These are phyloP conservation scores for Fraxinus latifolia DNA, from an alignment of 305 asterid species.

Conservation along the genomic window DNA sequence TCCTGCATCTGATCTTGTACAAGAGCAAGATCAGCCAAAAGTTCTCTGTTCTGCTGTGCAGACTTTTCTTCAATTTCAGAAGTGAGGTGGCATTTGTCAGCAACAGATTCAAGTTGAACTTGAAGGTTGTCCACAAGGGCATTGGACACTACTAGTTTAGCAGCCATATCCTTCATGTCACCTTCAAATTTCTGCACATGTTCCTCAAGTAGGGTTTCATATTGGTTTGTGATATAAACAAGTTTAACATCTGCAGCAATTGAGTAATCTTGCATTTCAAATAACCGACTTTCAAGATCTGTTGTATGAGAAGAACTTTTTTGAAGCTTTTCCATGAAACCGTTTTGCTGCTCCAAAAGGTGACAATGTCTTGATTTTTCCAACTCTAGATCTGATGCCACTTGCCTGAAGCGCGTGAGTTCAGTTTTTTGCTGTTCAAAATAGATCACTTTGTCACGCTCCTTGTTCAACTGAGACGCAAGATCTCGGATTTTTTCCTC, in stretches of 20 bases:
- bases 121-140: constrained; percentile 73
- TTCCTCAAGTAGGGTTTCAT: constrained; percentile 41
- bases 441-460: constrained; percentile 34
- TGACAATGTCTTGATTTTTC: constrained; percentile 58
- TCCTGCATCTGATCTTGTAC: constrained; percentile 68
- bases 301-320: constrained; percentile 34
- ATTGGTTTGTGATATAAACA: constrained; percentile 46
- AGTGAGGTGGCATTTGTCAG: constrained; percentile 48
- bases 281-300: constrained; percentile 48
- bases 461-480: constrained; percentile 35
- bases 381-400: constrained; percentile 50
- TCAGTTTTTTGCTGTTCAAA: constrained; percentile 53
- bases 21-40: constrained; percentile 63
- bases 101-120: constrained; percentile 62
- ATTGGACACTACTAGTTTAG: constrained; percentile 54
- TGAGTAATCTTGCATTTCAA: constrained; percentile 51
- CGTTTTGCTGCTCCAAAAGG: constrained; percentile 46
- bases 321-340: constrained; percentile 45
- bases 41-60: constrained; percentile 45
- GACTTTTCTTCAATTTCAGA: constrained; percentile 59
- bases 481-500: constrained; percentile 56
- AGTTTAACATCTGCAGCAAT: constrained; percentile 60
- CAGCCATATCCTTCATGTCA: constrained; percentile 45
- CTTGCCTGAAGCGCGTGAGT: constrained; percentile 45
- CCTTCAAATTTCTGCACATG: constrained; percentile 49